These are phyloP conservation scores for Salicornia ramosissima DNA, from an alignment of 148 eudicot species.

Conservation along the genomic window DNA sequence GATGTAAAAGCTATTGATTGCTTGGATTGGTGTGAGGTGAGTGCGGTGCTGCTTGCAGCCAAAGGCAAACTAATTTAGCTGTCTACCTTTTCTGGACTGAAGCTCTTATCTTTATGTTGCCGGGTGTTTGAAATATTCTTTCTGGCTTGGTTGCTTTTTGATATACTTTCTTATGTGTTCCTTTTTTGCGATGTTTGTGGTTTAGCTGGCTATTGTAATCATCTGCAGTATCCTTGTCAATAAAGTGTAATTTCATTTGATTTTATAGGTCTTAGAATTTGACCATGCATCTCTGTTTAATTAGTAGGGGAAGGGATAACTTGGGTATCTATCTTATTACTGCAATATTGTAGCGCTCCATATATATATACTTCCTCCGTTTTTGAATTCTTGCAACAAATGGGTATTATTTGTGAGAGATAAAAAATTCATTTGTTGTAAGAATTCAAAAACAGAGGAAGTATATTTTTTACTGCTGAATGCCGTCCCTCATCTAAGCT, in stretches of 20 bases:
- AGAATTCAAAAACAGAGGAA: no score
- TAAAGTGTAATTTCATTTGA: no score
- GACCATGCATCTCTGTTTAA: neutral
- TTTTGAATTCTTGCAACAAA: no score
- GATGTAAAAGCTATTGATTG: slow-evolving; percentile 50
- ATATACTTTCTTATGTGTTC: neutral
- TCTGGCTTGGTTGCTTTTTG: neutral
- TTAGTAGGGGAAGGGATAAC: neutral
- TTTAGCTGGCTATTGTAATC: neutral
- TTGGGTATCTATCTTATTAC: no score
- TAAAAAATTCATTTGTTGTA: no score
- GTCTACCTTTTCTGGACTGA: neutral
- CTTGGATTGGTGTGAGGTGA: slow-evolving; percentile 62
- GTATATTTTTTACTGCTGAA: no score
- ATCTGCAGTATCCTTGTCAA: neutral
- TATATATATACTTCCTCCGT: no score
- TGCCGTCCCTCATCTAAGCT: neutral
- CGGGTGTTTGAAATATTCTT: neutral
- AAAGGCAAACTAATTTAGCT: neutral
- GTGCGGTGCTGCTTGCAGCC: neutral
- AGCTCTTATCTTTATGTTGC: neutral
- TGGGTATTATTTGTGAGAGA: no score
- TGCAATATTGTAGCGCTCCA: no score
- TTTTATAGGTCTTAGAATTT: no score
- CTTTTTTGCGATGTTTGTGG: slow-evolving; percentile 1